Base-by-base conservation (phyloP, 805 yeast genomes). In the Suhomyces sp. region DNA sequence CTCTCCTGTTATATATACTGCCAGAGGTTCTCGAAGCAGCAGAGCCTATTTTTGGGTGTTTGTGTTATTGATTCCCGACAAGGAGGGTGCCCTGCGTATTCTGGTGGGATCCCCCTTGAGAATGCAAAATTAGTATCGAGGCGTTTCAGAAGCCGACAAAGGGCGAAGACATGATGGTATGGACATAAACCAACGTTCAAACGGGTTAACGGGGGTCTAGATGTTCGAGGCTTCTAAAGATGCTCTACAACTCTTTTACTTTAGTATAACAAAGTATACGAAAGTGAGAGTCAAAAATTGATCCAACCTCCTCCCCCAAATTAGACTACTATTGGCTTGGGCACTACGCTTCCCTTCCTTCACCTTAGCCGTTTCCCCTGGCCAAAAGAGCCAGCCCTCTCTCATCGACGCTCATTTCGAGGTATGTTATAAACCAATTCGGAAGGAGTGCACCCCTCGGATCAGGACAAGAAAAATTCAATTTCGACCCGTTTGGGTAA, bases 1-100 rank as follows among this genome's bases (percentile, higher is more conserved):
- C 17, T 15, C 20, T 12, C 21, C 19, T 22, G 8, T 31, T 31
- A 31, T 30, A 31, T 23, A 19, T 20, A 16, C 8, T 33, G 15
- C 13, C n/a, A 14, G 18, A 12, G 12, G 9, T 14, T 13, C 10
- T 19, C 24, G 12, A n/a, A n/a, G 32, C 15, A 17, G 22, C n/a
- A 14, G 10, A n/a, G 13, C 16, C 28, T 33, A 33, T 31, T 31
- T 31, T 31, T 31, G 33, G 33, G 14, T 33, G 28, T 26, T 33
- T 33, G 28, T 33, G 36, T 26, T 19, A 19, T 16, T 19, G 18
- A 20, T 10, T 22, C 13, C 30, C 22, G 30, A 33, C n/a, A 25
- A 26, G 36, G 18, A 22, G 12, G 33, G 33, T 19, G 33, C 19
- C n/a, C n/a, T n/a, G 29, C 29, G 29, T 9, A 10, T 17, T 11